Base-by-base conservation (phyloP, 2,329 filamentous ascomycete genomes). In the Remersonia thermophila region DNA sequence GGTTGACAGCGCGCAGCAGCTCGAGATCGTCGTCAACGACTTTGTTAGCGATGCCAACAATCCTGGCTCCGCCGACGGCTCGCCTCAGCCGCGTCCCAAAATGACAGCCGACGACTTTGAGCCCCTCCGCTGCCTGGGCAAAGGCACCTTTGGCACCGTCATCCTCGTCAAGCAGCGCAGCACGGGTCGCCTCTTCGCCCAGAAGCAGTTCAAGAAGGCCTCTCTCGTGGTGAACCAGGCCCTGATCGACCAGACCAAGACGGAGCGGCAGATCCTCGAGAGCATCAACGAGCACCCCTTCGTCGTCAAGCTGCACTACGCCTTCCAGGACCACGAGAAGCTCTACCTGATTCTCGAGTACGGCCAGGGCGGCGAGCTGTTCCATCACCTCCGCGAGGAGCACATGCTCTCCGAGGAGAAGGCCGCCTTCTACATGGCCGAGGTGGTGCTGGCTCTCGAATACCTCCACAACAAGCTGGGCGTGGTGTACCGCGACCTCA, bases 201-300 rank as follows among this genome's bases (percentile, higher is more conserved):
- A 98, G 64, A 98, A 98, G 66, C 89, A 96, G 60, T 91, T 98
- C 62, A 91, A 89, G 58, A 98, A 98, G 62, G 91, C 93, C 1
- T 93, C 86, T 7, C 66, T 98, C 35, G 85, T 87, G 1, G 84
- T 98, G 27, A 87, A 95, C 61, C 95, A 94, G 69, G 86, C 87
- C 57, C 73, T 96, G 23, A 77, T 98, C 34, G 87, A 96, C 62
- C 91, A 96, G 64, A 96, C 91, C 39, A 94, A 93, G 68, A 96
- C 89, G 2, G 91, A 98, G 63, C 82, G 91, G 33, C 79, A 80
- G 50, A 94, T 98, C 37, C 70, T 98, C 35, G 91, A 98, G 63
- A 93, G 83, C 41, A 84, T 98, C 58, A 96, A 93, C 59, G 75
- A 87, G 25, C 91, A 98, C 57, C 89, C 91, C 0, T 98, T 98